Conservation (phyloP, 345 rosid genomes). For the Passiflora organensis region DNA sequence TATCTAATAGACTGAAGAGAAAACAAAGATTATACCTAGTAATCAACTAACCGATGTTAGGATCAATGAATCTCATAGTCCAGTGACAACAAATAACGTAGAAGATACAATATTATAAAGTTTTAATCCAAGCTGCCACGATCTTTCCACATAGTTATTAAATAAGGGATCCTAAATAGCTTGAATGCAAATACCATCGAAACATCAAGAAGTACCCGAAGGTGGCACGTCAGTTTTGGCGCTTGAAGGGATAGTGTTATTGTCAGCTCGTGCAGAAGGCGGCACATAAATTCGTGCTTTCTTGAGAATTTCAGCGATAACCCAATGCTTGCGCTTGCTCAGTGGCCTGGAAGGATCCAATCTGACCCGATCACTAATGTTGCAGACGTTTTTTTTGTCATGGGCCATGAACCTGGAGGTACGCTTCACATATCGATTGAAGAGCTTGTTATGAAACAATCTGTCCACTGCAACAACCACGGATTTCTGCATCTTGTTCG, state of each 20-base stretch:
- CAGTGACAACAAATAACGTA: no score
- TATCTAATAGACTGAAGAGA: no score
- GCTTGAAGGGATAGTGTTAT: no score
- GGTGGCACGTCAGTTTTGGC: slow-evolving; percentile 9
- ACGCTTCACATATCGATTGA: slow-evolving; percentile 77
- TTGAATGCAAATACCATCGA: no score
- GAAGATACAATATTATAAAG: no score
- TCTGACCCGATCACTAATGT: slow-evolving; percentile 82
- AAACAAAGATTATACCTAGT: no score
- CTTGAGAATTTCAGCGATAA: slow-evolving; percentile 84
- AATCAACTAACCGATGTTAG: no score
- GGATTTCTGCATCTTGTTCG: slow-evolving; percentile 72
- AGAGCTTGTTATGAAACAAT: slow-evolving; percentile 70
- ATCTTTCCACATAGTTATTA: no score
- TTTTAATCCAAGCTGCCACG: no score
- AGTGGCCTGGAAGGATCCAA: slow-evolving; percentile 94
- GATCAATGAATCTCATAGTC: no score
- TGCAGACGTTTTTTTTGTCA: slow-evolving; percentile 63
- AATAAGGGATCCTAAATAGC: no score
- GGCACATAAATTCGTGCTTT: slow-evolving; percentile 71
- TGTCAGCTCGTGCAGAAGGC: slow-evolving; percentile 25
- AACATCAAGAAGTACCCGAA: slow-evolving; percentile 32
- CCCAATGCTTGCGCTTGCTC: slow-evolving; percentile 88
- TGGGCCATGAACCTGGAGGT: slow-evolving; percentile 98
- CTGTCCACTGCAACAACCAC: slow-evolving; percentile 85